Percentiles rank a stretch among this genome's conserved stretches.
These are phyloP conservation scores for Globisporangium echinulatum DNA, from an alignment of 352 stramenopile genomes.

Conservation along the genomic window DNA sequence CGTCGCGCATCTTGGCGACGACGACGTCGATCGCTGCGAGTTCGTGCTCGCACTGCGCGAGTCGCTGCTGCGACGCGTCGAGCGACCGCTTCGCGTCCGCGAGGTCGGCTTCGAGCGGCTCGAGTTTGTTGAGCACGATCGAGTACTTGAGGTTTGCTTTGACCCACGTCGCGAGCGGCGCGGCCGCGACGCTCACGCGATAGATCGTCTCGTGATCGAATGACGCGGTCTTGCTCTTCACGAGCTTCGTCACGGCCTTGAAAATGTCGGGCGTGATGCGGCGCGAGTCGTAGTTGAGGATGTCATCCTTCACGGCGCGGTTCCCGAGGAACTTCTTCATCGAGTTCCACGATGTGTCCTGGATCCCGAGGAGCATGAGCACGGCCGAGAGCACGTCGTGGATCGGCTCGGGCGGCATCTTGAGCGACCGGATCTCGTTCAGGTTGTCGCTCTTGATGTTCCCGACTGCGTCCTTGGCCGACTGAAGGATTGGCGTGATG, in stretches of 20 bases:
- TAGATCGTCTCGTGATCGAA: conserved; percentile 95
- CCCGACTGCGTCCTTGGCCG: conserved; percentile 87
- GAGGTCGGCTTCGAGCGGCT: conserved; percentile 89
- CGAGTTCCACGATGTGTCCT: conserved; percentile 94
- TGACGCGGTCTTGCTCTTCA: conserved; percentile 90
- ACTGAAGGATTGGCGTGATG: conserved; percentile 90
- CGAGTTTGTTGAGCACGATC: conserved; percentile 94
- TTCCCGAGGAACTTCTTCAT: conserved; percentile 97
- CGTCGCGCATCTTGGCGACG: conserved; percentile 85
- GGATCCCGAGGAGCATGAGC: conserved; percentile 93
- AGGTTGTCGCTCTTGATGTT: conserved; percentile 95
- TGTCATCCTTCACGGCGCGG: conserved; percentile 94
- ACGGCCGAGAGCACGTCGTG: conserved; percentile 93
- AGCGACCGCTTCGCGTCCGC: conserved; percentile 84
- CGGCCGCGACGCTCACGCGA: conserved; percentile 90
- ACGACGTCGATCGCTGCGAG: conserved; percentile 88
- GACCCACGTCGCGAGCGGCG: conserved; percentile 92
- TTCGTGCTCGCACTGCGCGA: conserved; percentile 88
- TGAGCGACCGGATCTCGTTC: conserved; percentile 94
- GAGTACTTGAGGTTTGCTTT: conserved; percentile 95
- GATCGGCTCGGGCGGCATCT: conserved; percentile 93
- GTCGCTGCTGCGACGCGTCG: conserved; percentile 80
- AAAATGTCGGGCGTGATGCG: conserved; percentile 89
- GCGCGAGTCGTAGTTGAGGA: conserved; percentile 93
- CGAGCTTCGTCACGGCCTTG: conserved; percentile 88